These are phyloP conservation scores for Limnanthes douglasii DNA, from an alignment of 345 rosid genomes.

Conservation along the genomic window DNA sequence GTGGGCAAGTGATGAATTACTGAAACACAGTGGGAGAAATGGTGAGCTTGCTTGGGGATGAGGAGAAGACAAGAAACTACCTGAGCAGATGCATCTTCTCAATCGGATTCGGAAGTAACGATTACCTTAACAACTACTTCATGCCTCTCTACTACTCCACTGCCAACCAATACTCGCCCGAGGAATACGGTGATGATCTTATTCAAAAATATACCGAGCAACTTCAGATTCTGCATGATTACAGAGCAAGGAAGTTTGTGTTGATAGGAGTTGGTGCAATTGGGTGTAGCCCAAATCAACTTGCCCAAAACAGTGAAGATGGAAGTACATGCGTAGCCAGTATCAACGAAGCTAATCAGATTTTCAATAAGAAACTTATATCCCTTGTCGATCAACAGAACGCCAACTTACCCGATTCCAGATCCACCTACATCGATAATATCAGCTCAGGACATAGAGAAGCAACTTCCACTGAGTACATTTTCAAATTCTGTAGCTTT, in stretches of 20 bases:
- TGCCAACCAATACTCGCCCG: constrained; percentile 37
- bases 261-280: constrained; percentile 43
- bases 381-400: constrained; percentile 39
- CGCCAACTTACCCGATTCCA: constrained; percentile 26
- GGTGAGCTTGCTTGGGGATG: constrained; percentile 48
- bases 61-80: constrained; percentile 31
- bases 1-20: constrained; percentile 69
- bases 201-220: constrained; percentile 45
- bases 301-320: constrained; percentile 15
- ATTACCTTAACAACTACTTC: constrained; percentile 87
- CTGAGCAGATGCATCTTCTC: constrained; percentile 61
- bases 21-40: constrained; percentile 39
- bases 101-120: constrained; percentile 81
- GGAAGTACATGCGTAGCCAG: constrained; percentile 19
- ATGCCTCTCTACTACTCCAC: constrained; percentile 53
- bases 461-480: too few relatives aligned
- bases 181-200: constrained; percentile 44
- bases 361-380: constrained; percentile 37
- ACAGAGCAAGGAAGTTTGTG: constrained; percentile 50
- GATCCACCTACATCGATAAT: constrained; percentile 21
- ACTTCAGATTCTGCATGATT: constrained; percentile 35
- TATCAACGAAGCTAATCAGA: constrained; percentile 29
- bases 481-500: too few relatives aligned
- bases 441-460: too few relatives aligned
- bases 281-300: constrained; percentile 61